phyloP scores from a whole-genome alignment of 768 basidiomycete species.

The Austroboletus festivus region DNA sequence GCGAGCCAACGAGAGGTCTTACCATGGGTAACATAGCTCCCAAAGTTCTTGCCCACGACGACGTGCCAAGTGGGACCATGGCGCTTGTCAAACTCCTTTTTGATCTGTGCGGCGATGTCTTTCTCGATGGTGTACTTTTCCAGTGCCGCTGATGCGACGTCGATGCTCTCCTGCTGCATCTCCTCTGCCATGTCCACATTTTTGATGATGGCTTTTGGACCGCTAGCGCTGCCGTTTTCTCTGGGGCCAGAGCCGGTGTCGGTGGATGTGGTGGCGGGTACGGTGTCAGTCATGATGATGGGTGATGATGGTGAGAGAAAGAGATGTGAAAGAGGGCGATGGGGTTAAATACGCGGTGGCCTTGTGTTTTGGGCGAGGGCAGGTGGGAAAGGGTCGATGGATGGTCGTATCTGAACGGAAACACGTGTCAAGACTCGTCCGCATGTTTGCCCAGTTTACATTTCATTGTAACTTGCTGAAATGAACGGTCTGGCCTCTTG shows the following conservation, averaged over 20 bases:
- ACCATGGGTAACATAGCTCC: slow-evolving; percentile 98
- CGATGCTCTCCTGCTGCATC: slow-evolving; percentile 93
- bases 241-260: slow-evolving; percentile 46
- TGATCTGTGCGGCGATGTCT: slow-evolving; percentile 96
- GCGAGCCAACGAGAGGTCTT: slow-evolving; percentile 20
- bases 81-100: slow-evolving; percentile 94
- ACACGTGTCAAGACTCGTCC: too few relatives aligned
- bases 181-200: slow-evolving; percentile 96
- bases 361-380: slow-evolving; percentile 29
- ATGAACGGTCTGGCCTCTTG: too few relatives aligned
- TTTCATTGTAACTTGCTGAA: too few relatives aligned
- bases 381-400: slow-evolving; percentile 11
- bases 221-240: slow-evolving; percentile 35
- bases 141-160: slow-evolving; percentile 80
- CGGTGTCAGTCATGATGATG: slow-evolving; percentile 55
- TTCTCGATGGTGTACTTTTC: slow-evolving; percentile 95
- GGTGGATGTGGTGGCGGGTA: slow-evolving; percentile 52
- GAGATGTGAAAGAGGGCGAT: neutral
- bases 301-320: too few relatives aligned
- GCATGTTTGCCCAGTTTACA: too few relatives aligned
- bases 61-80: slow-evolving; percentile 97
- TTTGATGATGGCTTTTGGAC: slow-evolving; percentile 88
- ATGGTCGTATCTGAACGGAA: slow-evolving; percentile 10
- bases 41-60: slow-evolving; percentile 99
- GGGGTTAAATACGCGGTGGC: slow-evolving; percentile 31